Conservation (phyloP, 1,139 yeast genomes). For the Saccharomyces hybrid region DNA sequence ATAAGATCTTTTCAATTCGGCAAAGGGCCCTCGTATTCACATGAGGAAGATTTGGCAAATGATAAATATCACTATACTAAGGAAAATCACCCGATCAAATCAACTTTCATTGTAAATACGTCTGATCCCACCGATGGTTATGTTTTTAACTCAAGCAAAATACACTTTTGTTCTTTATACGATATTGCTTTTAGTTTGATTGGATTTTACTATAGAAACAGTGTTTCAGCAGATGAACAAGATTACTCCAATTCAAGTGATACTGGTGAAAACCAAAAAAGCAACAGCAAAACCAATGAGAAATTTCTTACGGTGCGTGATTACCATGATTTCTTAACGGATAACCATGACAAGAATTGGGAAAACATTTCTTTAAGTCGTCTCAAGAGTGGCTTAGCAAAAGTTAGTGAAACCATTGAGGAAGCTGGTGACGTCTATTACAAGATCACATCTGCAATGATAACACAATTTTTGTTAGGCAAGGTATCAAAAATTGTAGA, state of each 20-base stretch:
- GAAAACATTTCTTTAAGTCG: constrained; percentile 11
- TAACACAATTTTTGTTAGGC: constrained; percentile 32
- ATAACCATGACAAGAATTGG: constrained; percentile 23
- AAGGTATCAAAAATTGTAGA: constrained; percentile 33
- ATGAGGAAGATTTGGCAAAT: constrained; percentile 19
- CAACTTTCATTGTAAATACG: constrained; percentile 33
- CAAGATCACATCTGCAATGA: constrained; percentile 36
- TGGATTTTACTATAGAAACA: constrained; percentile 33
- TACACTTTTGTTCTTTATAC: constrained; percentile 39
- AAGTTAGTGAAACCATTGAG: constrained; percentile 40
- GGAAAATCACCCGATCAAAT: constrained; percentile 29
- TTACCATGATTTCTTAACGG: constrained; percentile 30
- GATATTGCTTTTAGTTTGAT: constrained; percentile 38
- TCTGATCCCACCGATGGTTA: constrained; percentile 25
- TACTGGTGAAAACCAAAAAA: constrained; percentile 1
- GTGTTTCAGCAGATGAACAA: constrained; percentile 21
- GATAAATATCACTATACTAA: constrained; percentile 29
- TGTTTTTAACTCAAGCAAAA: constrained; percentile 30
- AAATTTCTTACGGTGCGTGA: constrained; percentile 30
- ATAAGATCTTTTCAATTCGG: constrained; percentile 16
- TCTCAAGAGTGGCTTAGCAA: constrained; percentile 28
- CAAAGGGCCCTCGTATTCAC: constrained; percentile 22
- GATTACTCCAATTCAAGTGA: constrained; percentile 22
- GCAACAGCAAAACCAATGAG: constrained; percentile 6
- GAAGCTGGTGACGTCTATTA: constrained; percentile 46